Base-by-base conservation (phyloP, 305 asterid genomes). In the Coffea humblotiana region DNA sequence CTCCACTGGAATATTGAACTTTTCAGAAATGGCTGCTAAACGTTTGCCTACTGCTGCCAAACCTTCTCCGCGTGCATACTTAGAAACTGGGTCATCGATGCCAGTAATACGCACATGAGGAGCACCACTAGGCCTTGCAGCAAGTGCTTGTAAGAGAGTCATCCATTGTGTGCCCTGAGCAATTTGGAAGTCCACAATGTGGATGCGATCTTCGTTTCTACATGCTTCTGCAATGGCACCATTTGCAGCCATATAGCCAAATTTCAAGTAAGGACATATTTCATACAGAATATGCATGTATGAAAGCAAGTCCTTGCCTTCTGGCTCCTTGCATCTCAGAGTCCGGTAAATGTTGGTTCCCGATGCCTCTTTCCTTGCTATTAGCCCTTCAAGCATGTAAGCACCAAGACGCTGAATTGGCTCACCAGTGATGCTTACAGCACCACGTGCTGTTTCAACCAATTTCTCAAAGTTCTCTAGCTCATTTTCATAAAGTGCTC, bases 351-450 rank as follows among this genome's bases (percentile, higher is more conserved):
- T 92, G 79, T 87, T 92, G 12, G 91, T 83, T 3, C 98, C 98
- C 0, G 98, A 92, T 23, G 86, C 86, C 78, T 94, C 95, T 83
- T 88, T 92, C 79, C 93, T 80, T 27, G 98, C 98, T 10, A 92
- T 74, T 45, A 94, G 84, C 52, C 98, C 97, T 88, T 92, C 98
- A 9, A 94, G 74, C 84, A 94, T 83, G 91, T 94, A 94, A 21
- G 98, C 98, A 43, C 97, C 97, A 0, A 94, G 92, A 21, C 97
- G 96, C 79, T 94, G 97, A 75, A 92, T 91, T 3, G 98, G 97
- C 75, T 92, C 98, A 11, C 98, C 98, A 4, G 81, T 87, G 58
- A 94, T 89, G 40, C 95, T 91, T 27, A 94, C 97, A 10, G 86
- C 85, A 11, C 79, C 81, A 52, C 93, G 92, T 16, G 94, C 92